phyloP scores from a whole-genome alignment of 2,329 filamentous ascomycete genomes.

The Phialophora macrospora region DNA sequence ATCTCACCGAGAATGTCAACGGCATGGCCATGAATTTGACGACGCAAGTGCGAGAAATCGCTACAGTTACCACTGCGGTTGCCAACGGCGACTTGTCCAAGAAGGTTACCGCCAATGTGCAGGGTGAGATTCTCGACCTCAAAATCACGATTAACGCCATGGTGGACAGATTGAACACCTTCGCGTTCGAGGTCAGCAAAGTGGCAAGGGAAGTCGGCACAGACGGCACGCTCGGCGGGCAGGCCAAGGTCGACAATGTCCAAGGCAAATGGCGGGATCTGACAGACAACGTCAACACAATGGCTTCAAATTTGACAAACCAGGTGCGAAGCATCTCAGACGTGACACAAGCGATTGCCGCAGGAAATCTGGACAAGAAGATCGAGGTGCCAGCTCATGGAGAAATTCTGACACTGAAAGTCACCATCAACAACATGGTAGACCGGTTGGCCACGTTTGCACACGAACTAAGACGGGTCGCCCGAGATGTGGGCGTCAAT shows the following conservation, averaged over 20 bases:
- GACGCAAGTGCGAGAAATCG: conserved; percentile 96
- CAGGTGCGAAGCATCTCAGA: conserved; percentile 89
- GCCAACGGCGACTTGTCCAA: conserved; percentile 91
- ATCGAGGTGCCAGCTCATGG: conserved; percentile 94
- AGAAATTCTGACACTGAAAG: conserved; percentile 90
- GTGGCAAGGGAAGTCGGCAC: conserved; percentile 69
- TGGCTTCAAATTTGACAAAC: conserved; percentile 66
- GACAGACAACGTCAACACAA: conserved; percentile 70
- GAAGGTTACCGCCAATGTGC: conserved; percentile 92
- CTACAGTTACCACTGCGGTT: conserved; percentile 93
- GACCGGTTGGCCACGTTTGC: conserved; percentile 94
- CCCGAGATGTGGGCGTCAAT: conserved; percentile 94
- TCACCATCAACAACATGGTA: conserved; percentile 99
- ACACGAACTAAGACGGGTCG: conserved; percentile 91
- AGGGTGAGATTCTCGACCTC: conserved; percentile 90
- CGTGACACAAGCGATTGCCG: conserved; percentile 92
- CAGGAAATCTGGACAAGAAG: conserved; percentile 93
- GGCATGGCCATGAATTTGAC: conserved; percentile 98
- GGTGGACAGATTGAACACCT: conserved; percentile 68
- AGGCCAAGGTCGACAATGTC: conserved; percentile 68
- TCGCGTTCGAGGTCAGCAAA: conserved; percentile 69
- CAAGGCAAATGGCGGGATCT: conserved; percentile 71
- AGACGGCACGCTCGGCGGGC: conserved; percentile 66
- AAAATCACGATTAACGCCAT: conserved; percentile 84
- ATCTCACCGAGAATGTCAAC: conserved; percentile 94